Conservation (phyloP, 225 moss, liverwort and hornwort species). For the Polytrichum formosum region DNA sequence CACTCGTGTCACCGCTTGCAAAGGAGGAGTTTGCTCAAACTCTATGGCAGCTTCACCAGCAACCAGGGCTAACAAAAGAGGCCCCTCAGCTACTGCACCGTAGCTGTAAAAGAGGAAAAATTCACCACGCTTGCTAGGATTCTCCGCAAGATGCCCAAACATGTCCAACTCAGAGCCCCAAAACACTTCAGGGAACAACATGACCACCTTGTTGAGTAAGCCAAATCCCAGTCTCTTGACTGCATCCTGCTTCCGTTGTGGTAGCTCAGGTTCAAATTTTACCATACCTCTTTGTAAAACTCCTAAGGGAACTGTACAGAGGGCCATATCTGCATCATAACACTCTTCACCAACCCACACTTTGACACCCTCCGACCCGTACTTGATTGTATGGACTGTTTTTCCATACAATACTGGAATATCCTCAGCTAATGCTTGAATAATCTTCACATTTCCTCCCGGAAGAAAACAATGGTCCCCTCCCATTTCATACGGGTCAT, state of each 20-base stretch:
- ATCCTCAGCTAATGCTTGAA: slow-evolving; percentile 36
- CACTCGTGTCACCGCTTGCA: slow-evolving; percentile 34
- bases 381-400: slow-evolving; percentile 27
- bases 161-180: slow-evolving; percentile 33
- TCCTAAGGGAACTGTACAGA: slow-evolving; percentile 47
- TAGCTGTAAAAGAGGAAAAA: slow-evolving; percentile 55
- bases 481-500: slow-evolving; percentile 57
- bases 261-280: slow-evolving; percentile 41
- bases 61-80: slow-evolving; percentile 47
- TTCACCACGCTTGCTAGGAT: slow-evolving; percentile 36
- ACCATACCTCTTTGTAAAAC: slow-evolving; percentile 32
- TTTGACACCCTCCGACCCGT: slow-evolving; percentile 38
- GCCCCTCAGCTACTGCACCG: slow-evolving; percentile 24
- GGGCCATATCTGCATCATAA: slow-evolving; percentile 38
- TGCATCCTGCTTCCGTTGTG: slow-evolving; percentile 42
- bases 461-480: slow-evolving; percentile 55
- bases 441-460: slow-evolving; percentile 38
- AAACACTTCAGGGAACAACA: slow-evolving; percentile 46
- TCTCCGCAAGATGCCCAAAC: slow-evolving; percentile 38
- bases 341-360: slow-evolving; percentile 30
- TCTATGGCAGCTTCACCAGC: slow-evolving; percentile 47
- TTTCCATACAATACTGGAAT: slow-evolving; percentile 38
- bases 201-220: slow-evolving; percentile 41
- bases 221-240: slow-evolving; percentile 43
- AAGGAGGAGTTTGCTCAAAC: slow-evolving; percentile 44